Evolutionary conservation across 495 filamentous ascomycete genomes (phyloP), one percentile per base, ranked within the genome.

Genomic region (Symbiotaphrina buchneri): DNA sequence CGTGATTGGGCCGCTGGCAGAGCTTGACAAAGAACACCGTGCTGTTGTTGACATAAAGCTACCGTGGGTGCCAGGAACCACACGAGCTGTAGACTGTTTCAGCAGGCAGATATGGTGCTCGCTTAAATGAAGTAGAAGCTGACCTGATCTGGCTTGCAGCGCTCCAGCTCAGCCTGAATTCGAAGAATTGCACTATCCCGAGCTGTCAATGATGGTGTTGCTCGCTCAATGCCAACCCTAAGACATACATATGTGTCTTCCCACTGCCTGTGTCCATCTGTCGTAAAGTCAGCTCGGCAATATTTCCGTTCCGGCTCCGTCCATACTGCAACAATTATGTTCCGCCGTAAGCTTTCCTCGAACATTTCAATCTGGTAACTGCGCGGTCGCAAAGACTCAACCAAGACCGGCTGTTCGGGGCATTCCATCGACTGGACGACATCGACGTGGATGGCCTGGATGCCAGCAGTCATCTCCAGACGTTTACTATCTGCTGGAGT

Each of bases 221-320:
- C 22, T 26, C 21, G 28, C 18, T 36, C 23, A 28, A 49, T 65
- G 45, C 14, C 18, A 38, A 10, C 18, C 8, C 35, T 16, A 11
- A 21, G 18, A 13, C 28, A 36, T 69, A 84, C 82, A 93, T 71
- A 34, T 78, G 73, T 2, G 85, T 94, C 50, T 95, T 95, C 6
- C 85, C 85, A 45, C 68, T 80, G 1, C 84, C 84, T 0, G 84
- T 92, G 42, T 87, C 82, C 83, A 93, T 92, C 75, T 85, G 37
- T 23, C 22, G 10, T 16, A 8, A 34, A 31, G 16, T 21, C 22
- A 13, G 7, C 7, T 25, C 16, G 8, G 27, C 27, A 10, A 10
- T 10, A n/a, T n/a, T n/a, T n/a, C 8, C 10, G 15, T 7, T 30
- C 27, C 13, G 22, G 22, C 10, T 30, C 7, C 15, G 7, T 28